Evolutionary conservation across 2,329 filamentous ascomycete genomes (phyloP).

Genomic region (Tolypocladium nubicola): DNA sequence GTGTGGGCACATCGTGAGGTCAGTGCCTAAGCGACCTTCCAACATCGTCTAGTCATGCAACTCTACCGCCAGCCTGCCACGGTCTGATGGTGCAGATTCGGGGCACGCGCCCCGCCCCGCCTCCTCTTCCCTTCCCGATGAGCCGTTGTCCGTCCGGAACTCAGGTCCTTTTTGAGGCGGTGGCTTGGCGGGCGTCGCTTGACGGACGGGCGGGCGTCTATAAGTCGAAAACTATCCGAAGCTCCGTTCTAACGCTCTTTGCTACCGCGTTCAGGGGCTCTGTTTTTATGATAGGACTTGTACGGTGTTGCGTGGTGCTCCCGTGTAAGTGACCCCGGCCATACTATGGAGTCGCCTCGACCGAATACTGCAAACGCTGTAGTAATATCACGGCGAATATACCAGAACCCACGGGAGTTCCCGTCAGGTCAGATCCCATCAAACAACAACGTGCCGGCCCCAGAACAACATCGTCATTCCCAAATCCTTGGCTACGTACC

Average conservation of each 20-base stretch:
- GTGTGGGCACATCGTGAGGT: neutral
- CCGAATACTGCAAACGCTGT: no score
- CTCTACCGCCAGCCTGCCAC: no score
- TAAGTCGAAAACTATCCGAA: neutral
- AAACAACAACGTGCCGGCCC: neutral
- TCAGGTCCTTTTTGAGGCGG: neutral
- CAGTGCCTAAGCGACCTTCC: neutral
- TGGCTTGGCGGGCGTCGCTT: no score
- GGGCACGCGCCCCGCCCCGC: neutral
- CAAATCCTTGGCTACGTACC: neutral
- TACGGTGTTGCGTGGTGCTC: no score
- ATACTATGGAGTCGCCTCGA: no score
- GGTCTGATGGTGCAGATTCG: neutral
- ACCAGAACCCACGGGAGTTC: neutral
- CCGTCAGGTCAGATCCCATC: neutral
- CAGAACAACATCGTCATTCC: neutral
- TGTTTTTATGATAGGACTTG: neutral
- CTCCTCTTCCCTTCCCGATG: neutral
- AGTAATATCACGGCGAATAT: no score
- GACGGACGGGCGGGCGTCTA: neutral
- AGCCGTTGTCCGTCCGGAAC: neutral
- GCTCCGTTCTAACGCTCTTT: neutral
- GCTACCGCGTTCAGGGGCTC: no score
- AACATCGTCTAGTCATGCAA: neutral
- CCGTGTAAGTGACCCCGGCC: no score